Evolutionary conservation across 2,329 filamentous ascomycete genomes (phyloP), one percentile per base, ranked within the genome.

Genomic region (Sphaerulina musiva): DNA sequence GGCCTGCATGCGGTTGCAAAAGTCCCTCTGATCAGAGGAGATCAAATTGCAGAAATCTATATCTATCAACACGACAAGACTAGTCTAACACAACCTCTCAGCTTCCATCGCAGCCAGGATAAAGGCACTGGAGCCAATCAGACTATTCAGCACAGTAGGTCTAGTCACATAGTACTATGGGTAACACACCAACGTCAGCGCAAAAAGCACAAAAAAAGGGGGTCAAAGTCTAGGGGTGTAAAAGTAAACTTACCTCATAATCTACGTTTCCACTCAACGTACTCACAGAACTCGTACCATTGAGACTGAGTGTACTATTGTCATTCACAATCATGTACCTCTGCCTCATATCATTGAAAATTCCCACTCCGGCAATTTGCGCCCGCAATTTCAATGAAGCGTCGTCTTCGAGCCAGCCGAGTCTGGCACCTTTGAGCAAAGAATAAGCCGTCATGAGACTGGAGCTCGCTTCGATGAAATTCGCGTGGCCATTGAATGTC

Each of bases 381-480:
- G 72, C 59, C n/a, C 40, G 53, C 5, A 58, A 58, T 4, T 65
- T 64, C 51, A 70, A 69, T 11, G 66, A 58, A 1, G 20, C 20
- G 20, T 43, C 42, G 5, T 64, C 56, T 2, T 59, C 55, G 11
- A 73, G 57, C 36, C 72, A 66, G 0, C 74, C 75, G 5, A 73
- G 43, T 31, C 71, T 63, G 7, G 70, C 67, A 0, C 76, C 80
- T 58, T 73, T 76, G 10, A 81, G 64, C 56, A 80, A 66, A 0
- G 77, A 74, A 51, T 78, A 80, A 0, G 74, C 71, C 59, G 82
- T 83, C 76, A 84, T 81, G 2, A 77, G 77, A 8, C 76, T 78
- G 9, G 74, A 79, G 49, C 79, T 82, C 32, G 77, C 78, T 70
- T 84, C 81, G 39, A 84, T 73, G 62, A 82, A 84, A 62, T 85